Base-by-base conservation (phyloP, 495 filamentous ascomycete genomes). In the Choiromyces venosus region DNA sequence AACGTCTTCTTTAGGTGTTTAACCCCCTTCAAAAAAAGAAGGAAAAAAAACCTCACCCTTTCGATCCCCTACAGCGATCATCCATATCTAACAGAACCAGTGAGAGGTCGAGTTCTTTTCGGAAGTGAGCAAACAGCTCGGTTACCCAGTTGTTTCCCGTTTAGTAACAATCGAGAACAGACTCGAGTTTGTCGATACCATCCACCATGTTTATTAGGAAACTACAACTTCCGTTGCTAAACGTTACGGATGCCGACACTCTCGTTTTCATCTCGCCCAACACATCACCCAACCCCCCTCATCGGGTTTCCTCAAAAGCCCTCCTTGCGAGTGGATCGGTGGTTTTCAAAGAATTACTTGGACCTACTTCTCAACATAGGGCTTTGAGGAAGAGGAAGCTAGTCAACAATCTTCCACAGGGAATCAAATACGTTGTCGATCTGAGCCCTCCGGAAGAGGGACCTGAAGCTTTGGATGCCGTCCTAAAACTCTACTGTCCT, bases 401-500 rank as follows among this genome's bases (percentile, higher is more conserved):
- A 21, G 68, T 73, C 38, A 71, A 76, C 46, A 71, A 61, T 10
- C 65, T 86, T 8, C 83, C 84, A 0, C 66, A 73, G 1, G 82
- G 82, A 0, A 82, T 88, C 73, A 87, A 85, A 71, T 88, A 85
- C 72, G 82, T 87, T 5, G 72, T 88, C 64, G 87, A 88, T 70
- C 78, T 88, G n/a, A 87, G 86, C n/a, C 86, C 86, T 5, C 85
- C 85, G 0, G 79, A 79, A 1, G 78, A 84, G 42, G 87, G 86
- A 0, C 86, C 88, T 5, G 86, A 87, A 68, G 87, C 86, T 0
- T 82, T 87, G 25, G 83, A 85, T 14, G 75, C 84, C 38, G 75
- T 87, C 46, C 85, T 85, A 21, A 84, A 85, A 68, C 71, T 88
- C 0, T 87, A 84, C 61, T 88, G 87, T 73, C 83, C 87, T 0